Conservation (phyloP, 2,329 filamentous ascomycete species). For the Trichocomaceae sp. region DNA sequence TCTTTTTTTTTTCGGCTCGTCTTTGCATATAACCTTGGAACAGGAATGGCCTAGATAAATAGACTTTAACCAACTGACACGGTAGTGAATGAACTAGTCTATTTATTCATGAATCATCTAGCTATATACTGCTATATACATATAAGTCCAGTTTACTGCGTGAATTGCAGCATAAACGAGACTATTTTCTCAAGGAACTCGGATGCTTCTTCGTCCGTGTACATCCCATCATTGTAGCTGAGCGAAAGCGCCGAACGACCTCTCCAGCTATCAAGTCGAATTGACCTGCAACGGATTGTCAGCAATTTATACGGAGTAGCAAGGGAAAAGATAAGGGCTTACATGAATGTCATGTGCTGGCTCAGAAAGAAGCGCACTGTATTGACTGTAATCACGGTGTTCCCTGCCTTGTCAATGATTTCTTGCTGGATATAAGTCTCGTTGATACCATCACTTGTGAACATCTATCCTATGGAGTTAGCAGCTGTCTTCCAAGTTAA, state of each 20-base stretch:
- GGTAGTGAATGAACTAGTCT: not conserved
- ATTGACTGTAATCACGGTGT: not conserved
- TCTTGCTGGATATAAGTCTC: slow-evolving; percentile 8
- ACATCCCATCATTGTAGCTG: slow-evolving; percentile 6
- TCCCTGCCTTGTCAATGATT: slow-evolving; percentile 4
- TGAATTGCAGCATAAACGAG: slow-evolving; percentile 4
- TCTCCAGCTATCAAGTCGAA: slow-evolving; percentile 9
- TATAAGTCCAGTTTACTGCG: not conserved
- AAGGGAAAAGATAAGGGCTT: not conserved
- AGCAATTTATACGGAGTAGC: not conserved
- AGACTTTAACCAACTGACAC: no score
- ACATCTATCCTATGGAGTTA: slow-evolving; percentile 2
- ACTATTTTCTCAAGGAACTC: not conserved
- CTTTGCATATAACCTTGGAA: not conserved
- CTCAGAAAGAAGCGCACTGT: slow-evolving; percentile 6
- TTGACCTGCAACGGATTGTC: not conserved
- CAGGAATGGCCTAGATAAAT: no score
- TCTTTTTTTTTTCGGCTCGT: not conserved
- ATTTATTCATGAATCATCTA: not conserved
- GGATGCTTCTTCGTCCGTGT: slow-evolving; percentile 4
- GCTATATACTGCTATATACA: not conserved
- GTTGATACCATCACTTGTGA: slow-evolving; percentile 10
- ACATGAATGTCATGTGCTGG: slow-evolving; percentile 10
- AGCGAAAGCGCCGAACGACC: slow-evolving; percentile 7
- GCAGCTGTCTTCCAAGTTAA: not conserved